phyloP scores from a whole-genome alignment of 345 rosid species.

The Salix suchowensis region DNA sequence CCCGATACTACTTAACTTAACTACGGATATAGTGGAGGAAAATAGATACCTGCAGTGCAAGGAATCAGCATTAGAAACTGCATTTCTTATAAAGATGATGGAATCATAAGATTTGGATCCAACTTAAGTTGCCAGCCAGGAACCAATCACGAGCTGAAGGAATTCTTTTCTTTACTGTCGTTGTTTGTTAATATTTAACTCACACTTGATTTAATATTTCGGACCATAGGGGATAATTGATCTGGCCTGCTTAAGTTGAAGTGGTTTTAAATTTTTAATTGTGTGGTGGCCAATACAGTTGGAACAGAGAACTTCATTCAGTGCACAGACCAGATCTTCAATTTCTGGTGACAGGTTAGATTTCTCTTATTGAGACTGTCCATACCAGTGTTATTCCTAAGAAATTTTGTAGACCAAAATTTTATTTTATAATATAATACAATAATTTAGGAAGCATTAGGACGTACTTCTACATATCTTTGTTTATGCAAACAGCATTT shows the following conservation, averaged over 20 bases:
- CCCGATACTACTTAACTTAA: conserved; percentile 69
- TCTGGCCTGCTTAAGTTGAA: conserved; percentile 2
- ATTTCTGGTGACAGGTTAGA: conserved; percentile 12
- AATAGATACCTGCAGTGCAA: conserved; percentile 70
- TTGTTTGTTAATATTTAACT: neutral
- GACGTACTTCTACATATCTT: neutral
- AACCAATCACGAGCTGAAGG: neutral
- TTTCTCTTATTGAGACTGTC: conserved; percentile 6
- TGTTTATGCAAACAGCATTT: neutral
- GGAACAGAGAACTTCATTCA: conserved; percentile 5
- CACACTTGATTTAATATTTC: neutral
- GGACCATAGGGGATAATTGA: neutral
- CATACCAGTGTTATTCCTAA: conserved; percentile 4
- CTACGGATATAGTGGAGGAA: conserved; percentile 79
- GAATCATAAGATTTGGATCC: conserved; percentile 31
- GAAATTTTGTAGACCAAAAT: neutral
- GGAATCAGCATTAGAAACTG: conserved; percentile 69
- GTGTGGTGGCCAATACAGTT: conserved; percentile 15
- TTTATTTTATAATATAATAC: neutral
- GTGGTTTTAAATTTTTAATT: neutral
- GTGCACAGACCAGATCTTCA: conserved; percentile 4
- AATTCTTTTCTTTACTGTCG: neutral
- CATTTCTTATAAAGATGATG: conserved; percentile 71
- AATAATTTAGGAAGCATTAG: neutral
- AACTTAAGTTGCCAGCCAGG: neutral